Conservation (phyloP, 208 protist genomes). For the Wallacemonas sp. region DNA sequence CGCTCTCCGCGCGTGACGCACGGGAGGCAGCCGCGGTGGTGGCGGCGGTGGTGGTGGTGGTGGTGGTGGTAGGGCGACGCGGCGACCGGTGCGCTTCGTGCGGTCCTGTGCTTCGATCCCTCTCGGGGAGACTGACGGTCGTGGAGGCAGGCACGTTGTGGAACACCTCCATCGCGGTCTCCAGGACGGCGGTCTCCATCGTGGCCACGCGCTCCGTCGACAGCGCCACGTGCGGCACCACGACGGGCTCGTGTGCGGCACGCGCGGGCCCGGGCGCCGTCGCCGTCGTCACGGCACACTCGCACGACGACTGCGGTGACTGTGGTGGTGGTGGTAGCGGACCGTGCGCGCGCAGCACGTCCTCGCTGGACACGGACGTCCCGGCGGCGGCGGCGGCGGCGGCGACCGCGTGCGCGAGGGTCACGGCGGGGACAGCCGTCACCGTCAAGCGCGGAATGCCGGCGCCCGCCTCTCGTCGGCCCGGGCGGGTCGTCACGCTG, state of each 20-base stretch:
- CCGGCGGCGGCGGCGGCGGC: not conserved
- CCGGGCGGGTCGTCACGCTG: not conserved
- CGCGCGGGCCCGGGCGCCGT: not conserved
- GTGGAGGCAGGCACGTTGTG: not conserved
- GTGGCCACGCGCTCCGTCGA: conserved; percentile 5
- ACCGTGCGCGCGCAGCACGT: not conserved
- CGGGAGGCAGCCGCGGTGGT: not conserved
- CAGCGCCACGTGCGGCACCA: not conserved
- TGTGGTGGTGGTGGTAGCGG: conserved; percentile 8
- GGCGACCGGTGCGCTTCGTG: not conserved
- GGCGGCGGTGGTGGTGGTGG: not conserved
- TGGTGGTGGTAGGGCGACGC: not conserved
- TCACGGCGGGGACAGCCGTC: not conserved
- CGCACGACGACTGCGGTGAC: not conserved
- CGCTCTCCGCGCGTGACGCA: not conserved
- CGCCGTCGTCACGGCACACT: not conserved
- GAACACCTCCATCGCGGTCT: conserved; percentile 11
- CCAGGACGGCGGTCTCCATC: conserved; percentile 7
- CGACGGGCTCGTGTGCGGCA: not conserved
- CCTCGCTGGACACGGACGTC: not conserved
- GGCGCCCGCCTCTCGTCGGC: not conserved
- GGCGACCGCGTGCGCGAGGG: not conserved
- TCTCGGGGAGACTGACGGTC: no score
- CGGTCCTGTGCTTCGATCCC: no score
- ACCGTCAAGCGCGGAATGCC: conserved; percentile 11